These are phyloP conservation scores for Talaromyces liani DNA, from an alignment of 495 filamentous ascomycete species.

Conservation along the genomic window DNA sequence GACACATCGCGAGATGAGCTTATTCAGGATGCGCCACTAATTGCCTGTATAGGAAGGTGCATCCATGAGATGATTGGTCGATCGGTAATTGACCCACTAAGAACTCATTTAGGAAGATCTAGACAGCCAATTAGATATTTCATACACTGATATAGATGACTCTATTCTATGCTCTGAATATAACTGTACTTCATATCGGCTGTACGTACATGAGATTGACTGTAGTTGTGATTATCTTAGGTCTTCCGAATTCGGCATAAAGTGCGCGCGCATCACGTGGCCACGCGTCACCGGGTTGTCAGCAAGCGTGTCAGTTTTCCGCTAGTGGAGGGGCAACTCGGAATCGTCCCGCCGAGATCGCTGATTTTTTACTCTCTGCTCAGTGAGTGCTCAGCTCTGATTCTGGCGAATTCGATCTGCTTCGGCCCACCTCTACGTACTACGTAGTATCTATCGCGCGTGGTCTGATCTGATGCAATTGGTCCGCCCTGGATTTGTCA, in stretches of 20 bases:
- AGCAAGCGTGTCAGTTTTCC: neutral
- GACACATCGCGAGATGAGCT: neutral
- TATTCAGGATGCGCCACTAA: neutral
- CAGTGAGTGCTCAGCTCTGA: neutral
- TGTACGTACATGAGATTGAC: neutral
- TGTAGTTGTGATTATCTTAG: no score
- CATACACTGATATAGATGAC: neutral
- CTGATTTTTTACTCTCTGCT: neutral
- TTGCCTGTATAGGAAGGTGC: neutral
- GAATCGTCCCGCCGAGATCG: neutral
- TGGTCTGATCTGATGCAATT: neutral
- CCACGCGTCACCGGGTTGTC: neutral
- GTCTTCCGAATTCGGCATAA: neutral
- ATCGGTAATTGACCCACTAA: neutral
- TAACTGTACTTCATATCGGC: neutral
- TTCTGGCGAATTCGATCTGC: constrained; percentile 1
- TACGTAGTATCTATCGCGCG: neutral
- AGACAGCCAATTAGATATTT: constrained; percentile 2
- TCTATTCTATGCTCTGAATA: neutral
- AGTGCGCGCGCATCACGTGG: neutral
- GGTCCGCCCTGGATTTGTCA: constrained; percentile 4
- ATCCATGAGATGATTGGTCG: neutral
- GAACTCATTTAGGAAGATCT: constrained; percentile 1
- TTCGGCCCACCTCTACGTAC: neutral
- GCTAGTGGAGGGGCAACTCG: neutral